Conservation (phyloP, 768 basidiomycete genomes). For the Podaxis pistillaris region DNA sequence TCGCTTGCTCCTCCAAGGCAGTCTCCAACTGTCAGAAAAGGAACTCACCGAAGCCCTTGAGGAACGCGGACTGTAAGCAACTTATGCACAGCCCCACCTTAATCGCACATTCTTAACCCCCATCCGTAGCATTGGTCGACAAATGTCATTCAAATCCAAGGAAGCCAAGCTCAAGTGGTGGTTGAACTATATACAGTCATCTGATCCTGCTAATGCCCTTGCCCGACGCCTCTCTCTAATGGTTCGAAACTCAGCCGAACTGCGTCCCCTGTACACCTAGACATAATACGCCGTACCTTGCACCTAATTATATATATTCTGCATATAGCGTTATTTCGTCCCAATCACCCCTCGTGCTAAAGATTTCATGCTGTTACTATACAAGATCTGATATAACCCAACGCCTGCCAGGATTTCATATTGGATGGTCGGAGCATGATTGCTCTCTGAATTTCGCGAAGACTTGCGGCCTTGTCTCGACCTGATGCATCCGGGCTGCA, state of each 20-base stretch:
- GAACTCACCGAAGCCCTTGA: conserved; percentile 66
- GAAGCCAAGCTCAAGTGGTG: conserved; percentile 60
- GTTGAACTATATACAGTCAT: conserved; percentile 48
- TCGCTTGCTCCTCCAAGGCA: conserved; percentile 52
- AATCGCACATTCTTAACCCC: not conserved
- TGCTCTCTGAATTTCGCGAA: conserved; percentile 56
- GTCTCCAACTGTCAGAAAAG: conserved; percentile 41
- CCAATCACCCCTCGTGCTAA: not conserved
- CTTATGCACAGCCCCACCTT: not conserved
- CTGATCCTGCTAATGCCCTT: conserved; percentile 35
- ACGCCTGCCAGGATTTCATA: conserved; percentile 50
- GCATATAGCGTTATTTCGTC: not conserved
- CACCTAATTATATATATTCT: conserved; percentile 11
- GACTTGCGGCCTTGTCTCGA: conserved; percentile 26
- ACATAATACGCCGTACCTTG: conserved; percentile 7
- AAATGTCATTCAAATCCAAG: conserved; percentile 40
- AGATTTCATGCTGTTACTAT: conserved; percentile 1
- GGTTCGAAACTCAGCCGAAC: conserved; percentile 15
- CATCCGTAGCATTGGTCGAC: conserved; percentile 34
- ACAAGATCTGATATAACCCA: conserved; percentile 50
- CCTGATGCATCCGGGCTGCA: conserved; percentile 20
- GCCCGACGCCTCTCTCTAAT: conserved; percentile 53
- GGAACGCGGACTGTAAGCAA: conserved; percentile 75
- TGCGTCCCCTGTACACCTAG: conserved; percentile 7
- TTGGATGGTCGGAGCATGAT: conserved; percentile 61